These are phyloP conservation scores for Globisporangium middletonii DNA, from an alignment of 352 stramenopile species.

Conservation along the genomic window DNA sequence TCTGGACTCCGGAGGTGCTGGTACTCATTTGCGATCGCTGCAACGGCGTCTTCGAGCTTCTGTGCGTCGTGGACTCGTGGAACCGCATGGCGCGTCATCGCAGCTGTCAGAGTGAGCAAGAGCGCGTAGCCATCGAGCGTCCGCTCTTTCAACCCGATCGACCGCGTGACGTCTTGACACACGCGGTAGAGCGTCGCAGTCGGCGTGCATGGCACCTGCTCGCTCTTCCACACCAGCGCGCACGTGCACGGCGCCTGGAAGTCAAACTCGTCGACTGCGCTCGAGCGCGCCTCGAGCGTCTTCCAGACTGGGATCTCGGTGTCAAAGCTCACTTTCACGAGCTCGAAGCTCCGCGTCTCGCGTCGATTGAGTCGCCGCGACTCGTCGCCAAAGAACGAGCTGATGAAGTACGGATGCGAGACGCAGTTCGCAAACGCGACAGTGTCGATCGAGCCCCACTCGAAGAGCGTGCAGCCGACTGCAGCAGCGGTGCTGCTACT, in stretches of 20 bases:
- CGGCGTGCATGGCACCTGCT: conserved; percentile 22
- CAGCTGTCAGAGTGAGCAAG: conserved; percentile 25
- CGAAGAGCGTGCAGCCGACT: conserved; percentile 15
- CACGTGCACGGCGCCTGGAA: conserved; percentile 23
- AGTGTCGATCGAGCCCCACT: conserved; percentile 40
- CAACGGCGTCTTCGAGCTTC: conserved; percentile 17
- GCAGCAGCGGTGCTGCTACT: neutral
- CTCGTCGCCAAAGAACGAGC: conserved; percentile 62
- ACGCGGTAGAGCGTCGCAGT: conserved; percentile 22
- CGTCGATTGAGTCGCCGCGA: conserved; percentile 34
- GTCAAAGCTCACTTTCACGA: conserved; percentile 65
- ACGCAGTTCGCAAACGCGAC: conserved; percentile 44
- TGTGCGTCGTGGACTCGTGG: conserved; percentile 13
- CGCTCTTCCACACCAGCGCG: conserved; percentile 30
- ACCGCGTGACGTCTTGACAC: conserved; percentile 23
- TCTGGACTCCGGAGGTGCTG: conserved; percentile 33
- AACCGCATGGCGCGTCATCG: conserved; percentile 16
- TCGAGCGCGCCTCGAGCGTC: conserved; percentile 25
- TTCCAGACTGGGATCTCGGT: conserved; percentile 62
- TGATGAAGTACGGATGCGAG: conserved; percentile 71
- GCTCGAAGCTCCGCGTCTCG: conserved; percentile 54
- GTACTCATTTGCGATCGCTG: conserved; percentile 26
- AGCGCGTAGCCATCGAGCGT: conserved; percentile 37
- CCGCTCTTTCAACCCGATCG: conserved; percentile 43
- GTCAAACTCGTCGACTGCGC: conserved; percentile 9